These are phyloP conservation scores for Lunularia cruciata DNA, from an alignment of 225 moss, liverwort and hornwort genomes.

Conservation along the genomic window DNA sequence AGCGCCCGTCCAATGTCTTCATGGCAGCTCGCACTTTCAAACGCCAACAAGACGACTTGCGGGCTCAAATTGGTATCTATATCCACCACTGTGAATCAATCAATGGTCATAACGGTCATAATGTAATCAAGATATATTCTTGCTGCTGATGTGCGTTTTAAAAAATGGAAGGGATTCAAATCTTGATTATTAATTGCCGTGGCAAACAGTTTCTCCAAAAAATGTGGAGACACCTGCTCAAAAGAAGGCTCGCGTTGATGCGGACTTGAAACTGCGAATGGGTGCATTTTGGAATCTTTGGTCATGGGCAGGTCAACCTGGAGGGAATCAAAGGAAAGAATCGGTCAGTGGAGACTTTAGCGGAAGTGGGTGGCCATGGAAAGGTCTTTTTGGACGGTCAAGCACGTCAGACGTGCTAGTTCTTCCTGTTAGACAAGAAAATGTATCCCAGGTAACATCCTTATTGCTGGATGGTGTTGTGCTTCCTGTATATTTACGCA, in stretches of 20 bases:
- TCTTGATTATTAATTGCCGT: neutral
- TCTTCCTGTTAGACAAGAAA: constrained; percentile 53
- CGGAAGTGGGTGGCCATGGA: constrained; percentile 79
- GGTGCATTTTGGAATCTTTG: constrained; percentile 91
- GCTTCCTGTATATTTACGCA: too few species aligned
- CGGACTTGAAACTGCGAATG: constrained; percentile 72
- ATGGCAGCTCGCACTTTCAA: constrained; percentile 90
- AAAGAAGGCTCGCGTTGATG: constrained; percentile 70
- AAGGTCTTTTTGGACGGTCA: constrained; percentile 85
- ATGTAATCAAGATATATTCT: too few species aligned
- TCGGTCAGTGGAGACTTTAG: constrained; percentile 23
- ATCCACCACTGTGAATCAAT: neutral
- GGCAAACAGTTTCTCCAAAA: constrained; percentile 29
- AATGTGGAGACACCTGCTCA: constrained; percentile 75
- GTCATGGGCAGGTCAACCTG: constrained; percentile 74
- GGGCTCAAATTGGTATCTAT: constrained; percentile 30
- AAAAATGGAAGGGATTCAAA: too few species aligned
- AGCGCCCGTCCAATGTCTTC: constrained; percentile 89
- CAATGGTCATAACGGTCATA: too few species aligned
- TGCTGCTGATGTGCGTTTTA: too few species aligned
- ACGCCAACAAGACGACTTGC: constrained; percentile 61
- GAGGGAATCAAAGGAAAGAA: constrained; percentile 35
- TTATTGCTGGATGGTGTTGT: neutral
- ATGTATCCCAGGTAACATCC: constrained; percentile 50
- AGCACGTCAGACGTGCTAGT: constrained; percentile 71